phyloP scores from a whole-genome alignment of 2,329 filamentous ascomycete genomes.

The Cryoendolithus antarcticus region DNA sequence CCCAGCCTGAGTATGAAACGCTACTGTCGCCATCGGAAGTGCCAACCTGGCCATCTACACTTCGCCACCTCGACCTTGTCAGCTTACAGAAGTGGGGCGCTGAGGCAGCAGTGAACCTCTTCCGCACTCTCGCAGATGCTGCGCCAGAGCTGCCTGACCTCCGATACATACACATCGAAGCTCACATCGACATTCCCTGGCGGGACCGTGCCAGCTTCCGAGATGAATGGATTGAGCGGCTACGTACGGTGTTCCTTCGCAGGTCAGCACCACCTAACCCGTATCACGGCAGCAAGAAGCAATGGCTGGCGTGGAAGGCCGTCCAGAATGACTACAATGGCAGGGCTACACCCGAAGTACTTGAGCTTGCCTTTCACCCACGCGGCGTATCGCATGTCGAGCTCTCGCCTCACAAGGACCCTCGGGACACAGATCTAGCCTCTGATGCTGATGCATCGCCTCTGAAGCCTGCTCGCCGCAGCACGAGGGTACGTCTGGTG shows the following conservation, averaged over 20 bases:
- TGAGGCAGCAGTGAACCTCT: constrained; percentile 60
- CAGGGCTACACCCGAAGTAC: constrained; percentile 4
- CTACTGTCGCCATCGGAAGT: constrained; percentile 50
- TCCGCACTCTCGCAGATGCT: constrained; percentile 63
- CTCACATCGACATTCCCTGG: constrained; percentile 69
- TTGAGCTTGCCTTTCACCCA: constrained; percentile 7
- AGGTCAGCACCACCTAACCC: constrained; percentile 31
- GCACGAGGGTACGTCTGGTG: constrained; percentile 14
- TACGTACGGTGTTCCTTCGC: constrained; percentile 55
- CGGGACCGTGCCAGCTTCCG: constrained; percentile 69
- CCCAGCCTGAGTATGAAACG: constrained; percentile 60
- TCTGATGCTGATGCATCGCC: constrained; percentile 7
- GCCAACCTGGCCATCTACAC: constrained; percentile 64
- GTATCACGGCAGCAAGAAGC: constrained; percentile 29
- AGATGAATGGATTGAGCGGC: constrained; percentile 59
- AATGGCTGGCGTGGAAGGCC: constrained; percentile 30
- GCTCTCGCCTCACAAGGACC: constrained; percentile 14
- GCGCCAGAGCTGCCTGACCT: constrained; percentile 55
- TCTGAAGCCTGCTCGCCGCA: constrained; percentile 15
- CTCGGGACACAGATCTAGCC: constrained; percentile 14
- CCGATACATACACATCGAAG: constrained; percentile 58
- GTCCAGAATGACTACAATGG: constrained; percentile 6
- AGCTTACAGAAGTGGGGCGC: constrained; percentile 64
- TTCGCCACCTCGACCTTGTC: constrained; percentile 61
- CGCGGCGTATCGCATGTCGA: constrained; percentile 14